phyloP scores from a whole-genome alignment of 2,329 filamentous ascomycete species.

The Cadophora luteo-olivacea region DNA sequence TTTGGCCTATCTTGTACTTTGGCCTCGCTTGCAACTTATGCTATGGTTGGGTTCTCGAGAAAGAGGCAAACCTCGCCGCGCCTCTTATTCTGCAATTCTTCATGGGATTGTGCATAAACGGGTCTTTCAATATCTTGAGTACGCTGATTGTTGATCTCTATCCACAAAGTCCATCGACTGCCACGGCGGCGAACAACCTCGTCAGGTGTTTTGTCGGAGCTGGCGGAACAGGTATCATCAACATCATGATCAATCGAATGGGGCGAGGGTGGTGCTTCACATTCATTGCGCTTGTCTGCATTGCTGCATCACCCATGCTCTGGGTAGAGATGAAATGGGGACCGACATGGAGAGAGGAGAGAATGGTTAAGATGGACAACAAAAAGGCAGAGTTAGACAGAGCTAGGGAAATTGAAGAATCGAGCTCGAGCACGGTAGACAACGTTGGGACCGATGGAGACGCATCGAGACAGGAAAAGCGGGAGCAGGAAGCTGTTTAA shows the following conservation, averaged over 20 bases:
- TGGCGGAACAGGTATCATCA: slow-evolving; percentile 62
- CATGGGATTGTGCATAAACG: slow-evolving; percentile 63
- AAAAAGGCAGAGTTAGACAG: slow-evolving; percentile 42
- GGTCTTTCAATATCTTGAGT: slow-evolving; percentile 68
- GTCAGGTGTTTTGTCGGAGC: slow-evolving; percentile 67
- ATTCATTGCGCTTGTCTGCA: slow-evolving; percentile 59
- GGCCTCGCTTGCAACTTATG: slow-evolving; percentile 59
- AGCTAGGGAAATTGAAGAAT: slow-evolving; percentile 16
- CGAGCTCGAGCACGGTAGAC: slow-evolving; percentile 16
- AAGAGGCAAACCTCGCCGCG: slow-evolving; percentile 57
- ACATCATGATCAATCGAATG: slow-evolving; percentile 61
- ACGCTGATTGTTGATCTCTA: slow-evolving; percentile 69
- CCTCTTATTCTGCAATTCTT: slow-evolving; percentile 63
- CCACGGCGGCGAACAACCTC: slow-evolving; percentile 69
- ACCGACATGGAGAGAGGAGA: slow-evolving; percentile 58
- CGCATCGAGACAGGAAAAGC: not conserved
- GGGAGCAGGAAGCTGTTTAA: not conserved
- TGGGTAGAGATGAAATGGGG: slow-evolving; percentile 57
- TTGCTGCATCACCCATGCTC: slow-evolving; percentile 55
- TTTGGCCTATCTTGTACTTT: slow-evolving; percentile 60
- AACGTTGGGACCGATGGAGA: not conserved
- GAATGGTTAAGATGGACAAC: slow-evolving; percentile 50
- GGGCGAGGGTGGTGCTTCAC: slow-evolving; percentile 70
- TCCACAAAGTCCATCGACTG: slow-evolving; percentile 64
- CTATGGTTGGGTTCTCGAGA: slow-evolving; percentile 64